These are phyloP conservation scores for Coccomyxa sp. DNA, from an alignment of 139 green algal species.

Conservation along the genomic window DNA sequence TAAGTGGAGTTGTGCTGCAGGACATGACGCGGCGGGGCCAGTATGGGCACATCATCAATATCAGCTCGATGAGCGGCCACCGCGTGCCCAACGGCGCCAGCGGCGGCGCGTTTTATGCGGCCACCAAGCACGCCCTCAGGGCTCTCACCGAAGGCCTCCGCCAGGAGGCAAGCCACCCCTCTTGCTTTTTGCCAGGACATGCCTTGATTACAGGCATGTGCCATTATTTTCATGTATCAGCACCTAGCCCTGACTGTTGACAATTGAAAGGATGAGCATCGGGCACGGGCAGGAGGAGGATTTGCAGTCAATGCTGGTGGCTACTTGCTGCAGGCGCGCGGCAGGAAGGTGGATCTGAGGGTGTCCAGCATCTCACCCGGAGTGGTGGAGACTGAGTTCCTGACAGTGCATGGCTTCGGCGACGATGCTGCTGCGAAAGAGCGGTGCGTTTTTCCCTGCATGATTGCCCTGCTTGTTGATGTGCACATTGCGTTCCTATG, in stretches of 20 bases:
- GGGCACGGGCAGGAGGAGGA: too few relatives aligned
- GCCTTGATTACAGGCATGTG: neutral
- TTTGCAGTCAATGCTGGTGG: too few relatives aligned
- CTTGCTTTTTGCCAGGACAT: neutral
- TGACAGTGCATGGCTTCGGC: slow-evolving; percentile 36
- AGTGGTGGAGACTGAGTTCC: slow-evolving; percentile 69
- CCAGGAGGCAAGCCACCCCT: slow-evolving; percentile 41
- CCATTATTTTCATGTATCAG: neutral
- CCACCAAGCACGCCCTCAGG: slow-evolving; percentile 47
- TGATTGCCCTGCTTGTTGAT: too few relatives aligned
- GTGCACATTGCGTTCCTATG: slow-evolving; percentile 4
- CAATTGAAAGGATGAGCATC: neutral
- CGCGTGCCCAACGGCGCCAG: slow-evolving; percentile 49
- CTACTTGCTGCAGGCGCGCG: slow-evolving; percentile 36
- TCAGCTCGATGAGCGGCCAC: slow-evolving; percentile 60
- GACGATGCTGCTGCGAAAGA: slow-evolving; percentile 22
- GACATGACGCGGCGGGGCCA: slow-evolving; percentile 58
- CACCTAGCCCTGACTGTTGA: neutral
- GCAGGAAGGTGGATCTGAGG: slow-evolving; percentile 39
- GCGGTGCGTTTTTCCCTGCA: neutral
- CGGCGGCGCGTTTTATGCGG: slow-evolving; percentile 30
- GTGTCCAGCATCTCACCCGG: slow-evolving; percentile 66
- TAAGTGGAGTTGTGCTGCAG: slow-evolving; percentile 13
- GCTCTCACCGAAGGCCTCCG: slow-evolving; percentile 66
- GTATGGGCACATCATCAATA: slow-evolving; percentile 77